Percentiles rank a stretch among this genome's conserved stretches.
Evolutionary conservation across 768 basidiomycete species (phyloP).

Genomic region (Tephrocybe sp.): DNA sequence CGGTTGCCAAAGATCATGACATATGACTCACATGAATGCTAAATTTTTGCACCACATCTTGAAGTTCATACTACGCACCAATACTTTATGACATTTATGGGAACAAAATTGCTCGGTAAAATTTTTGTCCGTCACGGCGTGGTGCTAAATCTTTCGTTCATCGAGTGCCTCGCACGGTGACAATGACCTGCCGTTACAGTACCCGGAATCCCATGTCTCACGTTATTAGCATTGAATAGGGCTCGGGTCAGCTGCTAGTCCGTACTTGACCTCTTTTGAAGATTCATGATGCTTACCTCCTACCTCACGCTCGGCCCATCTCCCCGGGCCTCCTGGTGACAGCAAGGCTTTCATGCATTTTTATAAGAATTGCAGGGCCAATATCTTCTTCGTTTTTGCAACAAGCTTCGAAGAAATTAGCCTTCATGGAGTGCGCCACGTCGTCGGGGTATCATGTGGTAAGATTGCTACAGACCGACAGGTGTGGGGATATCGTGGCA

Average conservation of each 20-base stretch:
- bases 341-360: conserved; percentile 13
- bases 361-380: neutral
- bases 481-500: conserved; percentile 18
- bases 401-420: neutral
- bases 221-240: neutral
- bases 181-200: neutral
- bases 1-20: neutral
- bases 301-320: conserved; percentile 2
- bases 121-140: neutral
- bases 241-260: conserved; percentile 6
- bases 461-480: conserved; percentile 9
- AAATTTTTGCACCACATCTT: too few relatives aligned
- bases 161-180: neutral
- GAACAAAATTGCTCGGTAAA: neutral
- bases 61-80: too few relatives aligned
- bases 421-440: conserved; percentile 12
- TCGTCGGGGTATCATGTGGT: conserved; percentile 7
- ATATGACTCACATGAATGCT: neutral
- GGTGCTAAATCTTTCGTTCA: neutral
- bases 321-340: conserved; percentile 6
- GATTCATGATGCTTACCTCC: conserved; percentile 6
- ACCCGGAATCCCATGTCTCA: neutral
- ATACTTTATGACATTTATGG: too few relatives aligned
- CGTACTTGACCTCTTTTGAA: conserved; percentile 1
- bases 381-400: neutral